phyloP scores from a whole-genome alignment of 768 basidiomycete species.

The Trametes cingulata region DNA sequence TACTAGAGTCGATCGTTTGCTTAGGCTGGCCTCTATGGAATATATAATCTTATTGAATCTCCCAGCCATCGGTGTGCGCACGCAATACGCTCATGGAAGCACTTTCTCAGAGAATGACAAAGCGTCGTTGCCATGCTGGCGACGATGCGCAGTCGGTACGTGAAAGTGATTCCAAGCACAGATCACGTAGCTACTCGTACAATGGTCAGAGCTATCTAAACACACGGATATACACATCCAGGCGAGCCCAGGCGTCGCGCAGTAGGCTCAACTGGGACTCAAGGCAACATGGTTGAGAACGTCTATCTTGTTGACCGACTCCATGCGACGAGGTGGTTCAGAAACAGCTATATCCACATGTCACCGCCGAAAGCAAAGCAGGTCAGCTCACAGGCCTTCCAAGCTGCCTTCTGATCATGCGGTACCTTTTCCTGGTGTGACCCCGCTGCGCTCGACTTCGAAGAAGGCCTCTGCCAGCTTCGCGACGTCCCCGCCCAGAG shows the following conservation, averaged over 20 bases:
- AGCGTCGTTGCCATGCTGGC: not conserved
- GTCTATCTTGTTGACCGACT: not conserved
- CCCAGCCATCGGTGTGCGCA: not conserved
- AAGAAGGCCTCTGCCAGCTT: slow-evolving; percentile 25
- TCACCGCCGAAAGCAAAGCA: not conserved
- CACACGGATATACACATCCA: not conserved
- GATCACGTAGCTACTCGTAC: not conserved
- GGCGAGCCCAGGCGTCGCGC: not conserved
- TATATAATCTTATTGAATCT: slow-evolving; percentile 24
- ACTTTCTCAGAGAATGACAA: not conserved
- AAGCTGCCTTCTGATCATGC: not conserved
- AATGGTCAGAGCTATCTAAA: not conserved
- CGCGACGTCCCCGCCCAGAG: slow-evolving; percentile 27
- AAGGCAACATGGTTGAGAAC: slow-evolving; percentile 4
- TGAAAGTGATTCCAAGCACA: not conserved
- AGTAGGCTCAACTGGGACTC: not conserved
- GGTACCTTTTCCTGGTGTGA: not conserved
- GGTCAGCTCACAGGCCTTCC: not conserved
- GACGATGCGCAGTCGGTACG: not conserved
- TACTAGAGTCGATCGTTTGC: slow-evolving; percentile 25
- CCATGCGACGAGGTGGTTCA: not conserved
- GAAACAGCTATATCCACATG: not conserved
- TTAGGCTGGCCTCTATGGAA: slow-evolving; percentile 24
- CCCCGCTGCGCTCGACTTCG: slow-evolving; percentile 24
- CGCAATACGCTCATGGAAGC: not conserved